phyloP scores from a whole-genome alignment of 2,329 filamentous ascomycete species.

The Fusarium vanettenii region DNA sequence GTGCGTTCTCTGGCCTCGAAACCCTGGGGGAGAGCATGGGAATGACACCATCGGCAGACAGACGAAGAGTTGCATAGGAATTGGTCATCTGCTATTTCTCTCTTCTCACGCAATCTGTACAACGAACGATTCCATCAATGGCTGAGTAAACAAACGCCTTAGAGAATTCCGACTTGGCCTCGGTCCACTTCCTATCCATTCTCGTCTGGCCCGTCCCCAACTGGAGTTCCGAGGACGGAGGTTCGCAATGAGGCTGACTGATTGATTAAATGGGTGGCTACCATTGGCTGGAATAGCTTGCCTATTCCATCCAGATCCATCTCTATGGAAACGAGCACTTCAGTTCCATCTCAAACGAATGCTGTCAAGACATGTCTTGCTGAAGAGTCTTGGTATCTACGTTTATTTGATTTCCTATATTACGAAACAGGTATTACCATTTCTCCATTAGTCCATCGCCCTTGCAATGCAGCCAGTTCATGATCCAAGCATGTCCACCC shows the following conservation, averaged over 20 bases:
- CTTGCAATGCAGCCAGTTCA: slow-evolving; percentile 12
- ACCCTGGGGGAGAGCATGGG: slow-evolving; percentile 11
- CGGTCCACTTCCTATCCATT: slow-evolving; percentile 5
- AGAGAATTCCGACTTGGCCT: neutral
- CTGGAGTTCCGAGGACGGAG: slow-evolving; percentile 34
- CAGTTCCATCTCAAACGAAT: no score
- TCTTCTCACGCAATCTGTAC: neutral
- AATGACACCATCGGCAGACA: slow-evolving; percentile 33
- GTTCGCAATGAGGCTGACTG: slow-evolving; percentile 29
- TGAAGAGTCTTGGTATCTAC: slow-evolving; percentile 18
- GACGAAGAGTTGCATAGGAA: slow-evolving; percentile 9
- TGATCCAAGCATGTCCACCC: slow-evolving; percentile 13
- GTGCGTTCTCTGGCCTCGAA: neutral
- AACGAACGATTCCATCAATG: slow-evolving; percentile 1
- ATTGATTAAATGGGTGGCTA: slow-evolving; percentile 40
- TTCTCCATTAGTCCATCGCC: slow-evolving; percentile 17
- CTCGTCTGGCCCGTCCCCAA: slow-evolving; percentile 8
- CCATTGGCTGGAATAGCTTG: slow-evolving; percentile 24
- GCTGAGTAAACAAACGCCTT: neutral
- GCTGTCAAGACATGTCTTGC: neutral
- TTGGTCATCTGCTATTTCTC: slow-evolving; percentile 23
- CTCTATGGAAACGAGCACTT: neutral
- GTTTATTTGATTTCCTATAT: slow-evolving; percentile 16
- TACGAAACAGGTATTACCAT: slow-evolving; percentile 32
- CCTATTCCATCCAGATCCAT: neutral